Base-by-base conservation (phyloP, 78 protist species). In the Tieghemostelium lacteum region DNA sequence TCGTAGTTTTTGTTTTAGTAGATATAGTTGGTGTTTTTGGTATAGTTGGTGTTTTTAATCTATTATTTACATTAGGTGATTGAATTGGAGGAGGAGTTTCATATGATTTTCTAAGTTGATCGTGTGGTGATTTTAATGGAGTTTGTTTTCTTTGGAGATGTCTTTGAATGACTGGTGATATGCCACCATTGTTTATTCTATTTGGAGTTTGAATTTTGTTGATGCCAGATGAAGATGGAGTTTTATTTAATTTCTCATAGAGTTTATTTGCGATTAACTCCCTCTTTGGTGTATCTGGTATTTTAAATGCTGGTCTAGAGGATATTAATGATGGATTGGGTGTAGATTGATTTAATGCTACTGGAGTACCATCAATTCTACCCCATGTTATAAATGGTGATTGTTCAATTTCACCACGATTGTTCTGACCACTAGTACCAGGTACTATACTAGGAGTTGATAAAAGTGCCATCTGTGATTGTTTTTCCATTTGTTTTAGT, bases 321-420 rank as follows among this genome's bases (percentile, higher is more conserved):
- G 70, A 67, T 20, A 20, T 34, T 24, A 17, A 20, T 24, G 29
- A 36, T 29, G 60, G 34, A 8, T 60, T 26, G 10, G 86, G 85
- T 17, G 88, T 64, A 2, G 87, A 39, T 34, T 67, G 60, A 4
- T 31, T 54, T 12, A 85, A 54, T 8, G 65, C 6, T 10, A 74
- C 49, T 8, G 96, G 94, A 42, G 96, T 88, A 22, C 88, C 88
- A 31, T 66, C 91, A 2, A 88, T 39, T 39, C 28, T 64, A n/a
- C 96, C 96, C 96, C 96, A 94, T 33, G 94, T 94, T 87, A 94
- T 83, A 42, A 86, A 10, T 6, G 96, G 96, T 50, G 94, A 74
- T 61, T 86, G 78, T 6, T 42, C 92, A 20, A 2, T 67, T 10
- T 24, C 57, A 37, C 60, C 75, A 39, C 71, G 6, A 0, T 65